Evolutionary conservation across 1,284 basidiomycete species (phyloP).

Genomic region (Ganoderma sinense): DNA sequence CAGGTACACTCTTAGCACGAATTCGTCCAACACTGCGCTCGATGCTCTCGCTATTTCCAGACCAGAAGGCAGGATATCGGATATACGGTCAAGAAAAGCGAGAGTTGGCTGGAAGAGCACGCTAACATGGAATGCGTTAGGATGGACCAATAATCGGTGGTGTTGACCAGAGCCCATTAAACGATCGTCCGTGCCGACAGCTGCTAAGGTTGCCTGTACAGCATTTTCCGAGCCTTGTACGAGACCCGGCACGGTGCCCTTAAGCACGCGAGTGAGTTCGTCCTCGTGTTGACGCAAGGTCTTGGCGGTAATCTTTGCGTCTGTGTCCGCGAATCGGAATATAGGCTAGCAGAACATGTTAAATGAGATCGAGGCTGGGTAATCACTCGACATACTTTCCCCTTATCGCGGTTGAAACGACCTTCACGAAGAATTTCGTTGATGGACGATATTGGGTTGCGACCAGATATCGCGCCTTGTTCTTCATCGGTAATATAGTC

Average conservation of each 20-base stretch:
- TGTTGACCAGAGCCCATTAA: conserved; percentile 75
- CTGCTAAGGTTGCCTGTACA: conserved; percentile 67
- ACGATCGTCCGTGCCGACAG: conserved; percentile 74
- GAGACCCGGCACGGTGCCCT: conserved; percentile 93
- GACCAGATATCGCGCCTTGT: conserved; percentile 74
- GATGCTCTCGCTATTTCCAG: conserved; percentile 76
- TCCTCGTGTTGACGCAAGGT: conserved; percentile 84
- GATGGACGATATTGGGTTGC: conserved; percentile 92
- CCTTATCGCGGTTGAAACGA: conserved; percentile 77
- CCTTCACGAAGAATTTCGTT: conserved; percentile 94
- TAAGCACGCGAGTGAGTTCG: conserved; percentile 84
- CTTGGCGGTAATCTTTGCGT: conserved; percentile 74
- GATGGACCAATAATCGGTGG: conserved; percentile 87
- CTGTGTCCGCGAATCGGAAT: conserved; percentile 92
- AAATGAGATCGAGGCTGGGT: neutral
- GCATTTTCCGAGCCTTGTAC: conserved; percentile 76
- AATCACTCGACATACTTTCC: conserved; percentile 63
- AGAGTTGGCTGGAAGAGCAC: conserved; percentile 95
- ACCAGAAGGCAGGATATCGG: conserved; percentile 78
- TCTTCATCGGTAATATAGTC: conserved; percentile 95
- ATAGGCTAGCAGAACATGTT: conserved; percentile 60
- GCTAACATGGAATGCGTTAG: conserved; percentile 95
- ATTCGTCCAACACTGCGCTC: conserved; percentile 88
- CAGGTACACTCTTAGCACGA: conserved; percentile 92
- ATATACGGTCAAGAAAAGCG: conserved; percentile 81